Evolutionary conservation across 2,329 filamentous ascomycete genomes (phyloP), one percentile per base, ranked within the genome.

Genomic region (Apiospora pterosperma): DNA sequence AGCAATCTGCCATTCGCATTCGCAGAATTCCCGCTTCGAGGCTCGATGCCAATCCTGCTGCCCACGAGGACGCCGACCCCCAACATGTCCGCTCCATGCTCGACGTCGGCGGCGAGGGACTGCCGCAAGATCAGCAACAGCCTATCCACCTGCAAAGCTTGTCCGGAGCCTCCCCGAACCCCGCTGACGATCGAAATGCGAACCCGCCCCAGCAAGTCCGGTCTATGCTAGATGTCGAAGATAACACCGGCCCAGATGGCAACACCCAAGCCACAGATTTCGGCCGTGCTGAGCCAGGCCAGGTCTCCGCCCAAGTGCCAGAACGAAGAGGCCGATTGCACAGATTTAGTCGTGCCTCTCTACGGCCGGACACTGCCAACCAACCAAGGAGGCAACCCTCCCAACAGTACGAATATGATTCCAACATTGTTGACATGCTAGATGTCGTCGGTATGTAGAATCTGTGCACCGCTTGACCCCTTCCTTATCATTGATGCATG

Each of bases 391-490:
- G 39, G 14, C 60, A 62, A 21, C 21, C 41, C 19, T 10, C 23
- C 8, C 28, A 36, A 8, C 39, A 61, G 16, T 60, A 70, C 11
- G 84, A 90, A 66, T 90, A 91, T 71, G 84, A 86, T 31, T 77
- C 84, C 12, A 83, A 85, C 68, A 80, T 92, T 68, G 88, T 91
- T 7, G 88, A 91, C 74, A 77, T 91, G 19, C 77, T 92, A 61
- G 89, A 92, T 76, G 85, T 90, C 36, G 81, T 92, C 68, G 88
- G 88, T 90, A 81, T 66, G 85, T 76, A 52, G 5, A n/a, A 11
- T 7, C 16, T 55, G 6, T n/a, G 4, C 25, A 62, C 31, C 38
- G 25, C n/a, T 58, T 19, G 19, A 41, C 52, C 23, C 12, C 16
- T 14, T 38, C 5, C 28, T 28, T 7, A 12, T 4, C 19, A 19